phyloP scores from a whole-genome alignment of 179 eudicot genomes.

The Silene coronaria region DNA sequence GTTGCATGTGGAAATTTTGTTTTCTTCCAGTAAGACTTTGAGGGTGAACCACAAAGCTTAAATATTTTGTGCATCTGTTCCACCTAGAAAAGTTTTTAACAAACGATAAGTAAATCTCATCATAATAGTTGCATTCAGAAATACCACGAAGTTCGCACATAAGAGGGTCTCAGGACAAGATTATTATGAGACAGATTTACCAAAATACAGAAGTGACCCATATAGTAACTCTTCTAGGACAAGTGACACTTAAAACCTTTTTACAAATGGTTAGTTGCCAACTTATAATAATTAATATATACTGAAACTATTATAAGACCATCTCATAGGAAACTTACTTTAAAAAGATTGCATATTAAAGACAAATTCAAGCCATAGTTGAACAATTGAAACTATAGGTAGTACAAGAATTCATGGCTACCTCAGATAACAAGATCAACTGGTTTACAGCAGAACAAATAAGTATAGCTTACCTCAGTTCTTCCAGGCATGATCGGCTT shows the following conservation, averaged over 20 bases:
- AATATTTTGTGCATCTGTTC: slow-evolving; percentile 54
- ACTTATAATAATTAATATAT: no score
- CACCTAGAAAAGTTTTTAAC: slow-evolving; percentile 24
- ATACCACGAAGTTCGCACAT: not conserved
- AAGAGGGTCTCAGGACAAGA: no score
- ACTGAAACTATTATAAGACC: no score
- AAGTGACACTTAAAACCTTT: no score
- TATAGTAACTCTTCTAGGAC: no score
- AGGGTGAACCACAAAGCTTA: slow-evolving; percentile 51
- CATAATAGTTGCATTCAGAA: not conserved
- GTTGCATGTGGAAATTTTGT: slow-evolving; percentile 43
- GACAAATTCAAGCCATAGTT: no score
- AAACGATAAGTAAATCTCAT: not conserved
- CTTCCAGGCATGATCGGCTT: slow-evolving; percentile 61
- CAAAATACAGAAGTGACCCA: no score
- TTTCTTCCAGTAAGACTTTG: slow-evolving; percentile 42
- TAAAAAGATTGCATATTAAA: no score
- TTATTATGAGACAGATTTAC: no score
- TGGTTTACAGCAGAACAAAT: not conserved
- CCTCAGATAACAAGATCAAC: not conserved
- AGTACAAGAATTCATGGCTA: not conserved
- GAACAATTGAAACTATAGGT: no score
- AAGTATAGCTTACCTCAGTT: slow-evolving; percentile 41
- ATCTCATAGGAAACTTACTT: no score
- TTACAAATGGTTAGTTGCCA: no score